phyloP scores from a whole-genome alignment of 1,139 yeast species.

The Zygoascus hellenicus region DNA sequence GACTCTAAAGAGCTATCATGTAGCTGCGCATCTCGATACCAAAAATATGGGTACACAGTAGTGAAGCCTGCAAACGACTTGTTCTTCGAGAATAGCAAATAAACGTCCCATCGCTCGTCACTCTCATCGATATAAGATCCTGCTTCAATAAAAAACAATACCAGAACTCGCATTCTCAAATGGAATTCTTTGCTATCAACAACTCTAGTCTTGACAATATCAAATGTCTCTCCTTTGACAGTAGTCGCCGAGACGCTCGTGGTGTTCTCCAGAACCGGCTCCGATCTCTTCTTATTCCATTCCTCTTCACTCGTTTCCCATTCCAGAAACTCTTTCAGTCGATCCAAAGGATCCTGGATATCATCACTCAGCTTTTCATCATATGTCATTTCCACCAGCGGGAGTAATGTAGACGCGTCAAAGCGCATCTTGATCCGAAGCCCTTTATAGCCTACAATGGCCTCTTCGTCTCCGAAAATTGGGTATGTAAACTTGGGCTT shows the following conservation, averaged over 20 bases:
- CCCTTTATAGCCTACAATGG: conserved; percentile 77
- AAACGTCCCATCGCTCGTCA: conserved; percentile 70
- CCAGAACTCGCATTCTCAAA: conserved; percentile 69
- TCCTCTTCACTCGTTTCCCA: conserved; percentile 44
- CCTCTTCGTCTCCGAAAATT: conserved; percentile 85
- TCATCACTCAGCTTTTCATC: conserved; percentile 41
- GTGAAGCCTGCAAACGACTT: conserved; percentile 63
- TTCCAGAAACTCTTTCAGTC: conserved; percentile 56
- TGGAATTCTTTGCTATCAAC: conserved; percentile 46
- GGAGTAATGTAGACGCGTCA: conserved; percentile 50
- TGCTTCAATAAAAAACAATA: conserved; percentile 83
- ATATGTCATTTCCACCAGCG: conserved; percentile 53
- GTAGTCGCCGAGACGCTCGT: conserved; percentile 31
- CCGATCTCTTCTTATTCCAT: conserved; percentile 48
- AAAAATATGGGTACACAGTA: conserved; percentile 83
- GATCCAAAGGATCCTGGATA: conserved; percentile 43
- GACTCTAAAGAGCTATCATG: conserved; percentile 45
- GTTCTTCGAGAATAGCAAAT: conserved; percentile 33
- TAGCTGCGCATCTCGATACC: conserved; percentile 50
- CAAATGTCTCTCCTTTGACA: conserved; percentile 21
- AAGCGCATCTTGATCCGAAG: conserved; percentile 47
- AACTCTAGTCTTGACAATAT: conserved; percentile 37
- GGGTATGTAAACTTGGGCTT: conserved; percentile 85
- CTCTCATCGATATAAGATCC: conserved; percentile 78
- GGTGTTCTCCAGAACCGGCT: conserved; percentile 14